Evolutionary conservation across 2,329 filamentous ascomycete species (phyloP).

Genomic region (Colletotrichum plurivorum): DNA sequence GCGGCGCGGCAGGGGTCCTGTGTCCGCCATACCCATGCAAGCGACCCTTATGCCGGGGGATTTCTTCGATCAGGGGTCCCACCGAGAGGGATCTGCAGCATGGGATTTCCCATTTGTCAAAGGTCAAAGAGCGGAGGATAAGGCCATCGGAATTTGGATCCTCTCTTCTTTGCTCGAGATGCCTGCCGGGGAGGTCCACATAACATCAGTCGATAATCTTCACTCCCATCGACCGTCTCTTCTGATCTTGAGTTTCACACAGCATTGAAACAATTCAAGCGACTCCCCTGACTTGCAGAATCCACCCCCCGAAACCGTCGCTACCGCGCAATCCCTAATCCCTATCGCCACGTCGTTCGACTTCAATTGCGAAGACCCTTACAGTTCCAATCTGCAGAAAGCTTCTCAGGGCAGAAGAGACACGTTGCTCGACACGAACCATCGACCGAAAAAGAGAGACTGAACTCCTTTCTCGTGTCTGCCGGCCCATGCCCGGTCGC

Average conservation of each 20-base stretch:
- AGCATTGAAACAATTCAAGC: slow-evolving; percentile 29
- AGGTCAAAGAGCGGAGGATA: neutral
- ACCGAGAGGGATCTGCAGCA: slow-evolving; percentile 6
- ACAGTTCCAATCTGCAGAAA: neutral
- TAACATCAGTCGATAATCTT: slow-evolving; percentile 32
- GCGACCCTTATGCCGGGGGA: slow-evolving; percentile 28
- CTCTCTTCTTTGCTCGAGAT: neutral
- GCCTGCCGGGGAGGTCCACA: slow-evolving; percentile 22
- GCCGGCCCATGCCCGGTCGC: neutral
- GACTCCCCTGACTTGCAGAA: slow-evolving; percentile 7
- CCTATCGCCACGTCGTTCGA: slow-evolving; percentile 1
- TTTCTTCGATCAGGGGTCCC: slow-evolving; percentile 23
- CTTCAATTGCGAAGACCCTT: neutral
- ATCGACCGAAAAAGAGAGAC: neutral
- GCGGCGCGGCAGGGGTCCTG: slow-evolving; percentile 31
- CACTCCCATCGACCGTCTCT: slow-evolving; percentile 18
- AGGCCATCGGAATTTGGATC: slow-evolving; percentile 7
- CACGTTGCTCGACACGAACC: neutral
- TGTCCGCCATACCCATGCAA: slow-evolving; percentile 24
- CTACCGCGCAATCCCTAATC: neutral
- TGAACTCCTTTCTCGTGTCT: neutral
- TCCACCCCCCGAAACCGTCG: slow-evolving; percentile 9
- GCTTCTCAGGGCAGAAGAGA: slow-evolving; percentile 1
- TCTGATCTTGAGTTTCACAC: slow-evolving; percentile 22
- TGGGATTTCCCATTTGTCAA: slow-evolving; percentile 21